Conservation (phyloP, 805 yeast species). For the Ascoidea asiatica region DNA sequence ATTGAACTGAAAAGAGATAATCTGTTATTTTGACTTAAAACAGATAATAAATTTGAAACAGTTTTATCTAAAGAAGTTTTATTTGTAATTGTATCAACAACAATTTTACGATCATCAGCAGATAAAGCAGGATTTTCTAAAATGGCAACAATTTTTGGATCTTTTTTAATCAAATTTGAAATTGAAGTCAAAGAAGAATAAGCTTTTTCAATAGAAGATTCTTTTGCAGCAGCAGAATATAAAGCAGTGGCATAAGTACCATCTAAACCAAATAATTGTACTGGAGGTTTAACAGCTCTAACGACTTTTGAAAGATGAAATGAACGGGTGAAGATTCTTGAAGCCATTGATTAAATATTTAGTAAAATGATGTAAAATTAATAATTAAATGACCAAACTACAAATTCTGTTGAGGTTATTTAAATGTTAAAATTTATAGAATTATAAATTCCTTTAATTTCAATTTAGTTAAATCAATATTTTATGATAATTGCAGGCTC, state of each 20-base stretch:
- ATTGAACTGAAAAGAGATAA: constrained; percentile 54
- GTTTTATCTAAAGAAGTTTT: constrained; percentile 45
- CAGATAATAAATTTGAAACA: constrained; percentile 66
- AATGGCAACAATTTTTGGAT: constrained; percentile 45
- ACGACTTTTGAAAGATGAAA: constrained; percentile 50
- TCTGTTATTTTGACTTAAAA: constrained; percentile 92
- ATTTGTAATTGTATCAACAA: constrained; percentile 44
- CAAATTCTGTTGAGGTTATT: no score
- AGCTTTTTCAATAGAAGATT: constrained; percentile 63
- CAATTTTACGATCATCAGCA: constrained; percentile 54
- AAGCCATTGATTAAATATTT: constrained; percentile 43
- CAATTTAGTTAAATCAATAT: no score
- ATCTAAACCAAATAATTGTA: constrained; percentile 87
- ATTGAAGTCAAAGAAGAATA: constrained; percentile 46
- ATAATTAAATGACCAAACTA: no score
- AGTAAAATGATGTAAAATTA: no score
- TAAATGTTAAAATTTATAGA: no score
- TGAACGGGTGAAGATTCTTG: constrained; percentile 56
- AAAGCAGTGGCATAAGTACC: constrained; percentile 96
- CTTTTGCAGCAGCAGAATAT: constrained; percentile 81
- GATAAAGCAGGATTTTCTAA: constrained; percentile 79
- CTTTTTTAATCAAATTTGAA: constrained; percentile 40
- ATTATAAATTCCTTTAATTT: no score
- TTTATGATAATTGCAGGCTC: no score
- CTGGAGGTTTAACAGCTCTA: constrained; percentile 64